Evolutionary conservation across 169 alveolate species (phyloP).

Genomic region (Cryptosporidium xiaoi): DNA sequence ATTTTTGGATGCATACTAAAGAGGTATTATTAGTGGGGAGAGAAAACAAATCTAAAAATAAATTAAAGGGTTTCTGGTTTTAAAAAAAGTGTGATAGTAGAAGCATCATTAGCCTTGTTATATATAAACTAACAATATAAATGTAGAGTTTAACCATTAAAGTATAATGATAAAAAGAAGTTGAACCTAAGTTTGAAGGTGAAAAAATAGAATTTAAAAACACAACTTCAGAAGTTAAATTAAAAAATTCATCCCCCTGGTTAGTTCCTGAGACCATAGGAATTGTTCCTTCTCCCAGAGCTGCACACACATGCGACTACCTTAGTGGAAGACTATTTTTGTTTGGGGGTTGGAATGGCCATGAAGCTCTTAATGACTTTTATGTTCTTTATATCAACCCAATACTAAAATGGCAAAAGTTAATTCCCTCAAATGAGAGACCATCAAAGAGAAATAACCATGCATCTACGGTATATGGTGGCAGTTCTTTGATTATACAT

Average conservation of each 20-base stretch:
- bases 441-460: conserved; percentile 80
- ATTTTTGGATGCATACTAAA: too few relatives aligned
- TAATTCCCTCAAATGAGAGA: conserved; percentile 77
- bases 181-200: too few relatives aligned
- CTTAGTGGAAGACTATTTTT: conserved; percentile 78
- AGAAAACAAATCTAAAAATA: too few relatives aligned
- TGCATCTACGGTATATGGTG: conserved; percentile 78
- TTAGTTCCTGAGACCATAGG: conserved; percentile 75
- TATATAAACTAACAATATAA: too few relatives aligned
- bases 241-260: conserved; percentile 64
- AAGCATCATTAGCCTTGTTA: too few relatives aligned
- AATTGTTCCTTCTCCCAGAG: conserved; percentile 81
- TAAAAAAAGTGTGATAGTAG: too few relatives aligned
- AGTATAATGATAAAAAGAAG: too few relatives aligned
- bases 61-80: too few relatives aligned
- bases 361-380: conserved; percentile 80
- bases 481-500: conserved; percentile 68
- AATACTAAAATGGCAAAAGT: conserved; percentile 78
- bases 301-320: conserved; percentile 83
- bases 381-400: conserved; percentile 79
- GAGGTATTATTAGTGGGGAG: too few relatives aligned
- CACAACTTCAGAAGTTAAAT: too few relatives aligned
- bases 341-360: conserved; percentile 85
- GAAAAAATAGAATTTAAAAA: too few relatives aligned
- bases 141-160: too few relatives aligned